Evolutionary conservation across 2,329 filamentous ascomycete genomes (phyloP), one percentile per base, ranked within the genome.

Genomic region (Cercospora nicotianae): DNA sequence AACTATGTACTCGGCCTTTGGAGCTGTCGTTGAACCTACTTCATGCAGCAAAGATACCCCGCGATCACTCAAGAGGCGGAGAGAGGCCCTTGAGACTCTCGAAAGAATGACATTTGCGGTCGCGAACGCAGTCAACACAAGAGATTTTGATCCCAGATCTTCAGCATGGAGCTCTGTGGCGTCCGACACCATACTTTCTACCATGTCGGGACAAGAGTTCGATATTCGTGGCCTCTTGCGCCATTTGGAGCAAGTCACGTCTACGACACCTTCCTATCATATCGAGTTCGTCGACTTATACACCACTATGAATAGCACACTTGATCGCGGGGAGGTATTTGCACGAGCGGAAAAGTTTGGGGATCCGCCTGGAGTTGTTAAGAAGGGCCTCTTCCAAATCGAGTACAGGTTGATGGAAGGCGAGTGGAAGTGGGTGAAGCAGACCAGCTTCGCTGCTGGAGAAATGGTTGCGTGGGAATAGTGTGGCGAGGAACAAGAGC

Each of bases 81-180:
- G 3, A 28, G 48, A 10, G 23, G 48, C 20, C 23, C 28, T 39
- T 16, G 26, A 51, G n/a, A 33, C 58, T 16, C 63, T 65, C 16
- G 63, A 65, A n/a, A 20, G 7, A 30, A 65, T 23, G 48, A 65
- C 30, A 12, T 33, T 36, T 26, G 39, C 28, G 13, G 51, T 66
- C 42, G 58, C 51, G 42, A n/a, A 53, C 8, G 55, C 42, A 2
- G 12, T 65, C 64, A 39, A 65, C 28, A n/a, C 18, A n/a, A 45
- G 64, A 8, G 42, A 61, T 12, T 65, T 61, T 42, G 57, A 55
- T 8, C n/a, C 36, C 1, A 13, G 39, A 12, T 65, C 42, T 28
- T 39, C 16, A 16, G 33, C 48, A 28, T 65, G 63, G 63, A 60
- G 55, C 55, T 28, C 59, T 28, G n/a, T 59, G 16, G 53, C 63